A percentile compares a stretch with the other conserved stretches of the same genome.
These are phyloP conservation scores for Aspergillus wentii DNA, from an alignment of 495 filamentous ascomycete species.

Conservation along the genomic window DNA sequence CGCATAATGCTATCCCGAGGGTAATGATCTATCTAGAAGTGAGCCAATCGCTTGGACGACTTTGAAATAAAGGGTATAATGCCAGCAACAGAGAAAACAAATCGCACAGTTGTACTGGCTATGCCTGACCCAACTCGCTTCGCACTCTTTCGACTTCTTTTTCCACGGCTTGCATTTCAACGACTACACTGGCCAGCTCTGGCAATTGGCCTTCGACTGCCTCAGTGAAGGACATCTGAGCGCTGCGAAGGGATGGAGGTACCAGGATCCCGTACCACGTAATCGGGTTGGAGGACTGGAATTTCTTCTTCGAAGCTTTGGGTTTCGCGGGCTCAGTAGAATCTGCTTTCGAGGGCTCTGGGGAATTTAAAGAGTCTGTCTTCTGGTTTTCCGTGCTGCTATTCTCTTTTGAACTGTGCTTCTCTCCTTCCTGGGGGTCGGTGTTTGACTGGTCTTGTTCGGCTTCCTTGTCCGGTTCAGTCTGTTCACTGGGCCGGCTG, in stretches of 20 bases:
- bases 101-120: no score
- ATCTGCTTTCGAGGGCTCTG: not conserved
- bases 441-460: slow-evolving; percentile 5
- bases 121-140: slow-evolving; percentile 11
- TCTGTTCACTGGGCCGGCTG: slow-evolving; percentile 4
- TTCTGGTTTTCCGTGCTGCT: not conserved
- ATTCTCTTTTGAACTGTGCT: not conserved
- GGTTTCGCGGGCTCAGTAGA: slow-evolving; percentile 3
- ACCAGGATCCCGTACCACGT: slow-evolving; percentile 68
- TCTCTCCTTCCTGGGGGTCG: not conserved
- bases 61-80: no score
- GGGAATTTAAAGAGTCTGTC: not conserved
- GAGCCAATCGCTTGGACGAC: no score
- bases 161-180: slow-evolving; percentile 66
- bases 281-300: slow-evolving; percentile 51
- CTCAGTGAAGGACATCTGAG: slow-evolving; percentile 47
- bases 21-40: no score
- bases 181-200: slow-evolving; percentile 45
- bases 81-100: not conserved
- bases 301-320: slow-evolving; percentile 15
- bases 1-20: no score
- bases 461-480: slow-evolving; percentile 6
- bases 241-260: slow-evolving; percentile 53
- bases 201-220: slow-evolving; percentile 30
- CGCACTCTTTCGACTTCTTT: slow-evolving; percentile 59